phyloP scores from a whole-genome alignment of 352 stramenopile species.

The Hyaloperonospora brassicae region DNA sequence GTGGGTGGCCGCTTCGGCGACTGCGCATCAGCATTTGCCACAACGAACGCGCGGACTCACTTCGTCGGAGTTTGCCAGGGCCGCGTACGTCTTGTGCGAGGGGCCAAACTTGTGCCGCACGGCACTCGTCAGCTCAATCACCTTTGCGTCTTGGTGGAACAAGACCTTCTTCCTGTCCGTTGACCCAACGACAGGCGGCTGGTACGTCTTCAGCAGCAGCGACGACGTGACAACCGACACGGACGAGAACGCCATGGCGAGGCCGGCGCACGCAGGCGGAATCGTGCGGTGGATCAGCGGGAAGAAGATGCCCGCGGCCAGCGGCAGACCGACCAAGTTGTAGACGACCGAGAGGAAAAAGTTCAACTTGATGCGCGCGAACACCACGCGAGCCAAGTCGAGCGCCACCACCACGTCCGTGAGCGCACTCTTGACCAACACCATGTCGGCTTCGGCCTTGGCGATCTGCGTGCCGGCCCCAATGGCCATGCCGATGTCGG shows the following conservation, averaged over 20 bases:
- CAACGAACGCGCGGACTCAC: slow-evolving; percentile 8
- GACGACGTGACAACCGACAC: slow-evolving; percentile 94
- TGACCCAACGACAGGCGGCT: slow-evolving; percentile 34
- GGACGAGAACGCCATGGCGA: slow-evolving; percentile 93
- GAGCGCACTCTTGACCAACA: slow-evolving; percentile 81
- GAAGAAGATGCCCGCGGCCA: slow-evolving; percentile 82
- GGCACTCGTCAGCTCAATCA: slow-evolving; percentile 70
- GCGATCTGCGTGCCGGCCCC: slow-evolving; percentile 88
- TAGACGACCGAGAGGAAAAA: slow-evolving; percentile 86
- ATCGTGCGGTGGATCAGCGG: slow-evolving; percentile 84
- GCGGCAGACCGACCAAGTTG: slow-evolving; percentile 76
- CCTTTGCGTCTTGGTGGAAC: slow-evolving; percentile 59
- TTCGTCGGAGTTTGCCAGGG: slow-evolving; percentile 52
- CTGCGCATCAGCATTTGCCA: too few relatives aligned
- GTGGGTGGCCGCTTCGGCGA: too few relatives aligned
- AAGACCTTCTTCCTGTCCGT: slow-evolving; percentile 19
- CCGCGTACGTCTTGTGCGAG: slow-evolving; percentile 49
- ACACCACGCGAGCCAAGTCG: slow-evolving; percentile 73
- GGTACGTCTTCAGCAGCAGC: slow-evolving; percentile 82
- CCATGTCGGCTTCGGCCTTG: slow-evolving; percentile 83
- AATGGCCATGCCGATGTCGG: slow-evolving; percentile 90
- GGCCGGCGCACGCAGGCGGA: slow-evolving; percentile 91
- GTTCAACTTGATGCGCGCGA: slow-evolving; percentile 79
- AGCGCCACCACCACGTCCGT: slow-evolving; percentile 78
- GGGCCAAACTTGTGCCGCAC: slow-evolving; percentile 52